Evolutionary conservation across 371 early-diverging fungal species (phyloP), one percentile per base, ranked within the genome.

Genomic region (Apophysomyces variabilis): DNA sequence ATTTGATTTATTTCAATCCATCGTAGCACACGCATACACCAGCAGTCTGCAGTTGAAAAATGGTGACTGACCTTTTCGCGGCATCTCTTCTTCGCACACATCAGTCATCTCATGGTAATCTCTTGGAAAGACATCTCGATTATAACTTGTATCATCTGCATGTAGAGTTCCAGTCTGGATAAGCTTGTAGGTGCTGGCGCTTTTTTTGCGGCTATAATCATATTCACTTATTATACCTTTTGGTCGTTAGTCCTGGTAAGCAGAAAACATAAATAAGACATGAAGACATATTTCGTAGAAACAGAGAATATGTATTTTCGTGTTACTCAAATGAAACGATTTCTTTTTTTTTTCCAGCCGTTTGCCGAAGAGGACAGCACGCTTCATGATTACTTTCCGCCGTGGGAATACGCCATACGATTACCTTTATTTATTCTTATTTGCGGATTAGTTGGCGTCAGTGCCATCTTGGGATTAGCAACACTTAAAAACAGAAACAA

Each of bases 231-330:
- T 74, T 96, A 95, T 78, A 87, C 94, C 13, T 73, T 88, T 59
- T 96, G 96, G 96, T 90, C 92, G 1, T 82, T 96, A 44, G 74
- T 94, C 39, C 85, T 95, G 84, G 92, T 93, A 80, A 69, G 75
- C 14, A 38, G 18, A 45, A 7, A 18, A 4, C 21, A 9, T 32
- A 21, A 21, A 21, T 18, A 18, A 26, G 32, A 26, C 32, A 26
- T 26, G 3, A 26, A 26, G 32, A 26, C 32, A 26, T 26, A 1
- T 26, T 26, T 26, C 3, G 32, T 26, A 26, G 32, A 26, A 26
- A 26, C 3, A 3, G 3, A 26, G 32, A 26, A 26, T 26, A 26
- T 26, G 9, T 8, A 4, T 50, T 9, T 47, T 58, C 21, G 39
- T 38, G 14, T 38, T 0, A 9, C 9, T 21, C 16, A 57, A 13